Conservation (phyloP, 2,329 filamentous ascomycete genomes). For the Hymenoscyphus salicellus region DNA sequence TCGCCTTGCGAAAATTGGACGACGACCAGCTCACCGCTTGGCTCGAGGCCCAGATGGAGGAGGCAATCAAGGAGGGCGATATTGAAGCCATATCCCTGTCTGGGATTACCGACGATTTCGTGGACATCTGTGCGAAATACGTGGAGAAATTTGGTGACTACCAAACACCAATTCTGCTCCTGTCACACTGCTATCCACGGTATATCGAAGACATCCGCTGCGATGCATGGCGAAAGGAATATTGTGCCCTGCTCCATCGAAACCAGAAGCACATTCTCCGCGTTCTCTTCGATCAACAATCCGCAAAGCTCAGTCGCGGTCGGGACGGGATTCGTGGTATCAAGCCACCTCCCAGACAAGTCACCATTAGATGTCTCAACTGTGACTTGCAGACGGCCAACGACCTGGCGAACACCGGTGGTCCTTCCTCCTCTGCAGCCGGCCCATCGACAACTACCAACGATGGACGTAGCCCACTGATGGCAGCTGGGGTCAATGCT, state of each 20-base stretch:
- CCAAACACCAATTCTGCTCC: conserved; percentile 73
- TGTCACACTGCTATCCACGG: conserved; percentile 69
- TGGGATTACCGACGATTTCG: conserved; percentile 68
- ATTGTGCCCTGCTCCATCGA: conserved; percentile 68
- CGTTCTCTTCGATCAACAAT: conserved; percentile 58
- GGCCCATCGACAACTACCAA: conserved; percentile 23
- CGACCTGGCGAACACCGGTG: conserved; percentile 31
- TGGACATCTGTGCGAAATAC: conserved; percentile 74
- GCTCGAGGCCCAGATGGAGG: conserved; percentile 62
- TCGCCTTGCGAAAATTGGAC: conserved; percentile 65
- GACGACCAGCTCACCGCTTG: conserved; percentile 64
- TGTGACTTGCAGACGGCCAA: conserved; percentile 62
- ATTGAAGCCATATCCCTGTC: conserved; percentile 76
- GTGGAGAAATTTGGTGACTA: conserved; percentile 73
- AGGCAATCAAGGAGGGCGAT: conserved; percentile 63
- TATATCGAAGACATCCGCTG: conserved; percentile 77
- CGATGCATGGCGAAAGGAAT: conserved; percentile 68
- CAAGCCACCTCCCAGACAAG: conserved; percentile 63
- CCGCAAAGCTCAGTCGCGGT: conserved; percentile 60
- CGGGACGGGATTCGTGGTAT: conserved; percentile 62
- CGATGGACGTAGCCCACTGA: conserved; percentile 51
- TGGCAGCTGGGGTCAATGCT: conserved; percentile 54
- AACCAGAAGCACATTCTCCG: conserved; percentile 73
- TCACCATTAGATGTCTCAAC: conserved; percentile 73
- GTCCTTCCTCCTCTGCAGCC: conserved; percentile 15